Percentiles rank a stretch among this genome's conserved stretches.
These are phyloP conservation scores for Trypanosoma theileri DNA, from an alignment of 208 protist species.

Conservation along the genomic window DNA sequence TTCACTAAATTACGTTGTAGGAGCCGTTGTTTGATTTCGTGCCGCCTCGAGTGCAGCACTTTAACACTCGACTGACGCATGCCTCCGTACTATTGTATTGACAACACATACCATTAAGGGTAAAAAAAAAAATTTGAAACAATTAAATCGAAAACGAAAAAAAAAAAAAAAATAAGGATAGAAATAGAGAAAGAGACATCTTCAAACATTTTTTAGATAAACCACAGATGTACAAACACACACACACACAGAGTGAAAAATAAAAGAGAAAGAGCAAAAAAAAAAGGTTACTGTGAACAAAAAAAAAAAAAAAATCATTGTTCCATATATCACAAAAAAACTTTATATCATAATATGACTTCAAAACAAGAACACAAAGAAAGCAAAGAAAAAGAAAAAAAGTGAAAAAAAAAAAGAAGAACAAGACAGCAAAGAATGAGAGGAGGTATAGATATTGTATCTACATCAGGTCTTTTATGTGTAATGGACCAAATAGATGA, in stretches of 20 bases:
- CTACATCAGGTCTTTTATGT: constrained; percentile 15
- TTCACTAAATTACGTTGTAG: constrained; percentile 40
- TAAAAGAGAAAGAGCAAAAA: no score
- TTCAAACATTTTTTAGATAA: neutral
- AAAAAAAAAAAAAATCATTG: no score
- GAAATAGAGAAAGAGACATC: neutral
- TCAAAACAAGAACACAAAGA: no score
- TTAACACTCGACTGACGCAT: constrained; percentile 42
- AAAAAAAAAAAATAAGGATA: neutral
- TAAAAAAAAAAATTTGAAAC: neutral
- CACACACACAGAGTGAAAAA: no score
- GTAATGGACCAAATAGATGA: constrained; percentile 28
- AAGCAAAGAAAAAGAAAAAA: neutral
- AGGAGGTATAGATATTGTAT: neutral
- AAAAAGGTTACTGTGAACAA: no score
- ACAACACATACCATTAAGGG: neutral
- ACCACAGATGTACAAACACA: neutral
- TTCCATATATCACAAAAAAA: no score
- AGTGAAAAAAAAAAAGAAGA: constrained; percentile 1
- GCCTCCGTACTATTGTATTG: constrained; percentile 2
- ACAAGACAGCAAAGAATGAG: constrained; percentile 6
- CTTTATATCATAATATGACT: no score
- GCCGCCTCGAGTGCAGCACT: constrained; percentile 41
- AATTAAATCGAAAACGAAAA: neutral
- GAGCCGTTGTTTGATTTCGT: constrained; percentile 62